Evolutionary conservation across 768 basidiomycete genomes (phyloP).

Genomic region (Ramaria sp.): DNA sequence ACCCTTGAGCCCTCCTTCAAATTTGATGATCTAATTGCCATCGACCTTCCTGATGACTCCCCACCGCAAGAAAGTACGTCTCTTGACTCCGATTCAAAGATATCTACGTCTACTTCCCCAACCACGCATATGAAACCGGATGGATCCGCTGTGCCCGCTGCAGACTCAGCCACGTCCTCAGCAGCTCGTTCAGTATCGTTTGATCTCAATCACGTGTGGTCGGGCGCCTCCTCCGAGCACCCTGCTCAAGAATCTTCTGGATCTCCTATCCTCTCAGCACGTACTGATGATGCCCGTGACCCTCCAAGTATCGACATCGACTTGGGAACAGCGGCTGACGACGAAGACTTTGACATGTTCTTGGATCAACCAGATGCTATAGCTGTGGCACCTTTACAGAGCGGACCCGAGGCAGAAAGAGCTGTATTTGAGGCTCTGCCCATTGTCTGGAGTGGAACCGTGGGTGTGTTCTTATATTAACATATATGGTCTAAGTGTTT

Average conservation of each 20-base stretch:
- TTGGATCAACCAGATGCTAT: constrained; percentile 47
- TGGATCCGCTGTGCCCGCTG: background rate
- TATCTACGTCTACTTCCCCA: background rate
- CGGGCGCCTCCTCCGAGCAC: constrained; percentile 26
- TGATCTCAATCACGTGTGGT: constrained; percentile 66
- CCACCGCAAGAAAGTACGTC: background rate
- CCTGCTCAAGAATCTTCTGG: constrained; percentile 2
- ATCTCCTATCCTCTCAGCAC: constrained; percentile 2
- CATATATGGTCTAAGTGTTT: constrained; percentile 1
- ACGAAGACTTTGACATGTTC: constrained; percentile 84
- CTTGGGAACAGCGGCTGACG: constrained; percentile 38
- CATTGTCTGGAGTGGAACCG: constrained; percentile 68
- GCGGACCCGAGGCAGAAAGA: constrained; percentile 31
- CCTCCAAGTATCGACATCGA: constrained; percentile 4
- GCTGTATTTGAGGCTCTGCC: constrained; percentile 45
- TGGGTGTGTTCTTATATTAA: constrained; percentile 24
- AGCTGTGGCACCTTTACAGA: background rate
- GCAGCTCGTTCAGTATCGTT: constrained; percentile 49
- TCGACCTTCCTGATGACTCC: constrained; percentile 7
- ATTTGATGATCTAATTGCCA: constrained; percentile 8
- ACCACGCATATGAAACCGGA: background rate
- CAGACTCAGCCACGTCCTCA: constrained; percentile 21
- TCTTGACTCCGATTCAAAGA: background rate
- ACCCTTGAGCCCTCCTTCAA: constrained; percentile 7
- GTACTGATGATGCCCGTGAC: constrained; percentile 1